A percentile compares a stretch with the other conserved stretches of the same genome.
phyloP scores from a whole-genome alignment of 2,329 filamentous ascomycete genomes.

The Alternaria tenuissima region DNA sequence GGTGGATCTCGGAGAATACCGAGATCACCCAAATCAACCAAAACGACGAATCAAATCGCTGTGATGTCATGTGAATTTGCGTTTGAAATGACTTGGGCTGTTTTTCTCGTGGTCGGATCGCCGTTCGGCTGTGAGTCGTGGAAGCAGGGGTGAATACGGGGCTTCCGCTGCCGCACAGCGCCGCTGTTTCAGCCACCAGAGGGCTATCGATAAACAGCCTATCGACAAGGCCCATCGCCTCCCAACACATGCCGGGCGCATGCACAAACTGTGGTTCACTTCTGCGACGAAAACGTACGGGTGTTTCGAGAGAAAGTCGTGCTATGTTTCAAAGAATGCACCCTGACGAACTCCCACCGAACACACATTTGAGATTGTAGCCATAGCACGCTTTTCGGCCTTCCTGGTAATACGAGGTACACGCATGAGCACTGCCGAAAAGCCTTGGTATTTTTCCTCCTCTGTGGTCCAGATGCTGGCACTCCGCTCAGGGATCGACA shows the following conservation, averaged over 20 bases:
- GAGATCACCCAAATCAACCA: constrained; percentile 14
- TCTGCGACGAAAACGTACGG: constrained; percentile 1
- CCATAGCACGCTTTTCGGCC: neutral
- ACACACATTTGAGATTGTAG: neutral
- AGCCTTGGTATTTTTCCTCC: constrained; percentile 5
- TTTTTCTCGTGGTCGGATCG: constrained; percentile 16
- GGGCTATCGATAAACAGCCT: constrained; percentile 28
- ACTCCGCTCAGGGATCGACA: constrained; percentile 1
- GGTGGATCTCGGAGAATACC: constrained; percentile 12
- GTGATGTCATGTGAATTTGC: constrained; percentile 14
- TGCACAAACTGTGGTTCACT: constrained; percentile 9
- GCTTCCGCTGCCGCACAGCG: constrained; percentile 20
- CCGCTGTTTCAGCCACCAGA: constrained; percentile 29
- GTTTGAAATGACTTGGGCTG: constrained; percentile 17
- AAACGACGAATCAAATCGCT: constrained; percentile 19
- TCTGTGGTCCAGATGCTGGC: constrained; percentile 2
- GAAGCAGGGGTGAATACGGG: constrained; percentile 17
- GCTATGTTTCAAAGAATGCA: constrained; percentile 11
- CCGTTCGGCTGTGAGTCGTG: constrained; percentile 15
- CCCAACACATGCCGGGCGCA: constrained; percentile 18
- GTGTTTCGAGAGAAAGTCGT: constrained; percentile 9
- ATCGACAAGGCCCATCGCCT: constrained; percentile 15
- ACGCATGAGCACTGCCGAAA: constrained; percentile 4
- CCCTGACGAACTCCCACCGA: neutral
- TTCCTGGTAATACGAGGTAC: constrained; percentile 7